A percentile compares a stretch with the other conserved stretches of the same genome.
Conservation (phyloP, 129 eudicot genomes). For the Pittosporum tobira region DNA sequence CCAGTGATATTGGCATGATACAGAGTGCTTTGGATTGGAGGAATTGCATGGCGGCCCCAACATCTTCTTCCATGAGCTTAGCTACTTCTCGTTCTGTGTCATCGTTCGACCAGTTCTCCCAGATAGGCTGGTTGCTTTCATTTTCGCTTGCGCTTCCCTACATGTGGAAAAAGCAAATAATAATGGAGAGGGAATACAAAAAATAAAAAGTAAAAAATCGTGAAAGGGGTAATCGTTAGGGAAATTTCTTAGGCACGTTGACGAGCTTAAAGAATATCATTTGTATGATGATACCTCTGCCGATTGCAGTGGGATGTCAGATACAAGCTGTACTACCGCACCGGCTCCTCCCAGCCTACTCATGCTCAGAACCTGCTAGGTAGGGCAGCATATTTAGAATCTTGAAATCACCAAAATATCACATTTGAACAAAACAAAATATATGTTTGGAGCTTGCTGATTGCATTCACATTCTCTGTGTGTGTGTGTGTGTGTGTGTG, state of each 20-base stretch:
- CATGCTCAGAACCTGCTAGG: slow-evolving; percentile 87
- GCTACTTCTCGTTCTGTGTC: slow-evolving; percentile 87
- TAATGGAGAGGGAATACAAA: background rate
- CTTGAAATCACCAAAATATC: background rate
- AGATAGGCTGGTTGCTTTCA: slow-evolving; percentile 47
- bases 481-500: too few relatives aligned
- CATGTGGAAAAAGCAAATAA: background rate
- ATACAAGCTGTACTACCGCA: slow-evolving; percentile 89
- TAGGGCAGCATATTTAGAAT: slow-evolving; percentile 8
- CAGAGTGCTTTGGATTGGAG: slow-evolving; percentile 92
- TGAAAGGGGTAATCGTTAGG: too few relatives aligned
- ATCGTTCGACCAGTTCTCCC: slow-evolving; percentile 91
- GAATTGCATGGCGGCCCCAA: slow-evolving; percentile 93
- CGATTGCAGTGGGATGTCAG: slow-evolving; percentile 69
- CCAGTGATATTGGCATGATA: slow-evolving; percentile 93
- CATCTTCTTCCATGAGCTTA: slow-evolving; percentile 89
- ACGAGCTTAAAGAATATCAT: too few relatives aligned
- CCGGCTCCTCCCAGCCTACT: slow-evolving; percentile 97
- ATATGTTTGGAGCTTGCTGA: too few relatives aligned
- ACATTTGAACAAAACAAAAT: too few relatives aligned
- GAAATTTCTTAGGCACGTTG: too few relatives aligned
- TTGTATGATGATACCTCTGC: slow-evolving; percentile 55
- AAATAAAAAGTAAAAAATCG: background rate
- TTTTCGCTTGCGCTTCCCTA: slow-evolving; percentile 42
- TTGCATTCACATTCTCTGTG: too few relatives aligned